A percentile compares a stretch with the other conserved stretches of the same genome.
Conservation (phyloP, 805 yeast genomes). For the Scheffersomyces lignosus region DNA sequence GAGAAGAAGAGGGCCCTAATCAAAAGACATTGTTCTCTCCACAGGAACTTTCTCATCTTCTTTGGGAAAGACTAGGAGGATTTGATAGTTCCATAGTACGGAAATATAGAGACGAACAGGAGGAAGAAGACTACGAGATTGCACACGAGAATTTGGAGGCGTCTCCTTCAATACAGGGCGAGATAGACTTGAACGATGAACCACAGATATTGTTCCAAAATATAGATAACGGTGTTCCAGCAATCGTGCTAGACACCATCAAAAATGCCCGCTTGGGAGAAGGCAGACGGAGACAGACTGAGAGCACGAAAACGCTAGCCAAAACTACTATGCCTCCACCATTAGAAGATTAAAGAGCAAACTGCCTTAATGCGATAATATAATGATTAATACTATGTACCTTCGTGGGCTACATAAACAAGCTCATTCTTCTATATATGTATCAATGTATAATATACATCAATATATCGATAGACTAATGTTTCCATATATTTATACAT, state of each 20-base stretch:
- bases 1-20: constrained; percentile 43
- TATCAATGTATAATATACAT: no score
- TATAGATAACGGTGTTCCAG: constrained; percentile 39
- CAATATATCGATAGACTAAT: no score
- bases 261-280: constrained; percentile 15
- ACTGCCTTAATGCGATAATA: no score
- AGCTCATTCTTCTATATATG: no score
- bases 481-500: no score
- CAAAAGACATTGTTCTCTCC: constrained; percentile 35
- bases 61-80: constrained; percentile 47
- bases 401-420: no score
- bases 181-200: constrained; percentile 24
- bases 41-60: constrained; percentile 39
- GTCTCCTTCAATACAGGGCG: not conserved
- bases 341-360: not conserved
- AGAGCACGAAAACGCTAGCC: constrained; percentile 16
- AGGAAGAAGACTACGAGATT: constrained; percentile 4
- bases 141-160: not conserved
- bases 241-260: constrained; percentile 37
- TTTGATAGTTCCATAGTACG: constrained; percentile 35
- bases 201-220: constrained; percentile 40
- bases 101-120: constrained; percentile 19
- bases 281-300: not conserved
- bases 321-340: constrained; percentile 40
- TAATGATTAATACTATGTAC: no score